These are phyloP conservation scores for Chaetomium sp. DNA, from an alignment of 2,329 filamentous ascomycete genomes.

Conservation along the genomic window DNA sequence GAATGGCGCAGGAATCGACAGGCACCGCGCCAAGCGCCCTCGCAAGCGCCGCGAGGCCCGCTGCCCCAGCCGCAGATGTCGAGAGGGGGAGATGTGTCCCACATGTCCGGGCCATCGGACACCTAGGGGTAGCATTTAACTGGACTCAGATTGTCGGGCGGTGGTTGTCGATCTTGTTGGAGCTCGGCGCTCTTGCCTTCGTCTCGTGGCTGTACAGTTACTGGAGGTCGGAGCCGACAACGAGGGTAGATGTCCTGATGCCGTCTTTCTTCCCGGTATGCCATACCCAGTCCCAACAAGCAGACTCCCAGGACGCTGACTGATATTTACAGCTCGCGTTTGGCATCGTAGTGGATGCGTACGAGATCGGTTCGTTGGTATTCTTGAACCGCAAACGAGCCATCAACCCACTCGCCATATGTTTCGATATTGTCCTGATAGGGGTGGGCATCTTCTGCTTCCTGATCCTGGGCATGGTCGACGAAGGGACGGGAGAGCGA, in stretches of 20 bases:
- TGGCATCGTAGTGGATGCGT: constrained; percentile 24
- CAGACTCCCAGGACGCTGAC: background rate
- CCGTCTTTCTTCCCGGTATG: constrained; percentile 34
- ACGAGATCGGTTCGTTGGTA: constrained; percentile 30
- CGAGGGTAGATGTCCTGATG: constrained; percentile 31
- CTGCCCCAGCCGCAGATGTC: background rate
- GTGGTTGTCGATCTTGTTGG: constrained; percentile 21
- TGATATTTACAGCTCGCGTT: constrained; percentile 23
- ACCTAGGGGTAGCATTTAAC: constrained; percentile 24
- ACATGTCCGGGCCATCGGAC: constrained; percentile 1
- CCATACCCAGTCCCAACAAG: background rate
- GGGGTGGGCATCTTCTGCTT: constrained; percentile 32
- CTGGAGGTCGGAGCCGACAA: constrained; percentile 26
- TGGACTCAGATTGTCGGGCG: constrained; percentile 25
- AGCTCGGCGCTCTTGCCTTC: constrained; percentile 26
- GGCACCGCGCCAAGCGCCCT: background rate
- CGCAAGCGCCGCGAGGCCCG: background rate
- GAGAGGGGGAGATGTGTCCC: constrained; percentile 17
- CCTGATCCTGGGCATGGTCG: constrained; percentile 27
- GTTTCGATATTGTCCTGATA: constrained; percentile 28
- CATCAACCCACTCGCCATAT: constrained; percentile 29
- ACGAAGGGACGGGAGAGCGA: constrained; percentile 16
- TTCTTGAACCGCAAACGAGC: constrained; percentile 24
- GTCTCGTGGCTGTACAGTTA: constrained; percentile 27
- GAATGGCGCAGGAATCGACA: background rate